Conservation (phyloP, 257 asterid genomes). For the Leptodermis oblonga region DNA sequence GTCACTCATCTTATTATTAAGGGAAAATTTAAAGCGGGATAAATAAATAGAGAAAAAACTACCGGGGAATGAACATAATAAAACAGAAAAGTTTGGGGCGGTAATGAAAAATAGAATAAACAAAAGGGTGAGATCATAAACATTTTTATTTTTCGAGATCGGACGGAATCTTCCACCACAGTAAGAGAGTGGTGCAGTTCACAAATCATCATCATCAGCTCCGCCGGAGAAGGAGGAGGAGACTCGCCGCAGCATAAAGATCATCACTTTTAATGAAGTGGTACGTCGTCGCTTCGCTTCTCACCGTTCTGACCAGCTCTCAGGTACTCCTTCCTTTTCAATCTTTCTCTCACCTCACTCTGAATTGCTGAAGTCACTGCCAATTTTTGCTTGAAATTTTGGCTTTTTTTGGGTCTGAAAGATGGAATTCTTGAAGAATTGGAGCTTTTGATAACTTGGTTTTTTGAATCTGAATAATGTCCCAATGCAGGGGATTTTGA, state of each 20-base stretch:
- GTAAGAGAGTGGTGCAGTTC: neutral
- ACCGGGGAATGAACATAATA: neutral
- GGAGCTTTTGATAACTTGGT: constrained; percentile 6
- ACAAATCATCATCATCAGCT: constrained; percentile 11
- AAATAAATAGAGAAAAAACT: too few species aligned
- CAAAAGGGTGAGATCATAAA: constrained; percentile 5
- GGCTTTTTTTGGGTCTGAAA: neutral
- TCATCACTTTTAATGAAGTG: constrained; percentile 52
- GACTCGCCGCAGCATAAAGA: neutral
- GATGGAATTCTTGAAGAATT: neutral
- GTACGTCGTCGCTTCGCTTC: constrained; percentile 89
- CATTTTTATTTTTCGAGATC: neutral
- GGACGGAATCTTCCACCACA: neutral
- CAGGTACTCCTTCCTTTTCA: constrained; percentile 53
- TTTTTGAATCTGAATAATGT: constrained; percentile 12
- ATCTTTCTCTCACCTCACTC: neutral
- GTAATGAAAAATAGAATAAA: constrained; percentile 1
- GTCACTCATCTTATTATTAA: too few species aligned
- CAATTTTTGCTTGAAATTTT: neutral
- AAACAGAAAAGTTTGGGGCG: neutral
- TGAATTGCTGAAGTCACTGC: neutral
- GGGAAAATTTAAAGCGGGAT: too few species aligned
- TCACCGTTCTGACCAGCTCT: constrained; percentile 91
- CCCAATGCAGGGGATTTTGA: constrained; percentile 71
- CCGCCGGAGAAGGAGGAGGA: constrained; percentile 6